These are phyloP conservation scores for Phlyctochytrium bullatum DNA, from an alignment of 192 early-diverging fungal species.

Conservation along the genomic window DNA sequence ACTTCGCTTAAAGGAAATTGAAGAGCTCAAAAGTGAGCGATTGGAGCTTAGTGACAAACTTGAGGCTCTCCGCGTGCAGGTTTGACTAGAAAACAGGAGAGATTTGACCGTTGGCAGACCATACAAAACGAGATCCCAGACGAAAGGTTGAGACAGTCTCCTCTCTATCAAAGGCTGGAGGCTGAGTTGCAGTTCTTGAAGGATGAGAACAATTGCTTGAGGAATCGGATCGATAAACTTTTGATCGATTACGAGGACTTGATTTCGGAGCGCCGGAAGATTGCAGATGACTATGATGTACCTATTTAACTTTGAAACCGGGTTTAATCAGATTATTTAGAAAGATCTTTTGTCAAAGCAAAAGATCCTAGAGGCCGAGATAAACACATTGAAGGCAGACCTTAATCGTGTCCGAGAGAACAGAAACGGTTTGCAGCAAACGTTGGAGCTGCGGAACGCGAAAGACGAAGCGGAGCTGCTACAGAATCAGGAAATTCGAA, in stretches of 20 bases:
- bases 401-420: conserved; percentile 38
- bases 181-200: conserved; percentile 29
- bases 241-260: conserved; percentile 30
- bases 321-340: neutral
- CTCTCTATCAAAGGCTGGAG: conserved; percentile 28
- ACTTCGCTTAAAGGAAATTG: conserved; percentile 39
- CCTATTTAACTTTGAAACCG: too few species aligned
- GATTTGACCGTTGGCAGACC: neutral
- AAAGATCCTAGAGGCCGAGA: conserved; percentile 42
- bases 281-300: conserved; percentile 42
- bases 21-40: conserved; percentile 27
- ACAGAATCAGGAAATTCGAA: conserved; percentile 35
- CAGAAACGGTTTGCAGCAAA: conserved; percentile 42
- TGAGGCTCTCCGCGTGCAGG: conserved; percentile 23
- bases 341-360: conserved; percentile 18
- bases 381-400: conserved; percentile 43
- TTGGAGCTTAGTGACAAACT: conserved; percentile 25
- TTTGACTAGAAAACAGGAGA: too few species aligned
- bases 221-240: conserved; percentile 34
- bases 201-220: conserved; percentile 28
- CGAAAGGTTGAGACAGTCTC: conserved; percentile 20
- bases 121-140: conserved; percentile 19
- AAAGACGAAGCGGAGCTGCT: conserved; percentile 39
- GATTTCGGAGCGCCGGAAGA: conserved; percentile 33
- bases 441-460: conserved; percentile 31